Conservation (phyloP, 768 basidiomycete species). For the Boletus reticulatus region DNA sequence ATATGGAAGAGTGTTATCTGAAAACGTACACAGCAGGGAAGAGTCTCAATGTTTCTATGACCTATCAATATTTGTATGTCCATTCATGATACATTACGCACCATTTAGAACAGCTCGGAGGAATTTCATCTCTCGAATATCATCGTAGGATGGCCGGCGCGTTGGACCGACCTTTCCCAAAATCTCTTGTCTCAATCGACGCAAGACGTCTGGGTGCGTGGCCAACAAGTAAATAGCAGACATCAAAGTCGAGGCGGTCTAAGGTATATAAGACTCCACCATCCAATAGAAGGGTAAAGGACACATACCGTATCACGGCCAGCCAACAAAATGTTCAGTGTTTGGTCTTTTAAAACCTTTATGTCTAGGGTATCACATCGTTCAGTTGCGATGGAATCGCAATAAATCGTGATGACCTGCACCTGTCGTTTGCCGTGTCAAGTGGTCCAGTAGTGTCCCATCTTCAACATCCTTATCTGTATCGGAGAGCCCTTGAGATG, state of each 20-base stretch:
- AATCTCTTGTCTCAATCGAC: conserved; percentile 43
- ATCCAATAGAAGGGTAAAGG: neutral
- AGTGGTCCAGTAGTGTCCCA: conserved; percentile 42
- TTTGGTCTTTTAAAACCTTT: conserved; percentile 40
- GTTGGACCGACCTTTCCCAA: conserved; percentile 35
- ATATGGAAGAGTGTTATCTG: neutral
- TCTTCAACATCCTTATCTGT: conserved; percentile 21
- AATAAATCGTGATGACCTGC: neutral
- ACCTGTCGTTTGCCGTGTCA: conserved; percentile 41
- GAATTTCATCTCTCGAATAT: conserved; percentile 43
- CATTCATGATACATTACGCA: conserved; percentile 8
- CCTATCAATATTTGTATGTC: neutral
- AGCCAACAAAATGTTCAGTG: conserved; percentile 43
- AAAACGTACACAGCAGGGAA: conserved; percentile 32
- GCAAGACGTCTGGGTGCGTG: conserved; percentile 41
- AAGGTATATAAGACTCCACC: neutral
- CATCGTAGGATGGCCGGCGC: conserved; percentile 38
- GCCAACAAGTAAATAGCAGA: conserved; percentile 46
- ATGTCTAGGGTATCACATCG: conserved; percentile 16
- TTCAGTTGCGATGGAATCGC: neutral
- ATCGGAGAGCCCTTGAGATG: neutral
- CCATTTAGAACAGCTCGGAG: conserved; percentile 45
- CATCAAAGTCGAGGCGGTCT: conserved; percentile 46
- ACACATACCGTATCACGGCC: conserved; percentile 42
- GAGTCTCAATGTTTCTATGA: conserved; percentile 32